Base-by-base conservation (phyloP, 208 protist genomes). In the Crithidia fasciculata region DNA sequence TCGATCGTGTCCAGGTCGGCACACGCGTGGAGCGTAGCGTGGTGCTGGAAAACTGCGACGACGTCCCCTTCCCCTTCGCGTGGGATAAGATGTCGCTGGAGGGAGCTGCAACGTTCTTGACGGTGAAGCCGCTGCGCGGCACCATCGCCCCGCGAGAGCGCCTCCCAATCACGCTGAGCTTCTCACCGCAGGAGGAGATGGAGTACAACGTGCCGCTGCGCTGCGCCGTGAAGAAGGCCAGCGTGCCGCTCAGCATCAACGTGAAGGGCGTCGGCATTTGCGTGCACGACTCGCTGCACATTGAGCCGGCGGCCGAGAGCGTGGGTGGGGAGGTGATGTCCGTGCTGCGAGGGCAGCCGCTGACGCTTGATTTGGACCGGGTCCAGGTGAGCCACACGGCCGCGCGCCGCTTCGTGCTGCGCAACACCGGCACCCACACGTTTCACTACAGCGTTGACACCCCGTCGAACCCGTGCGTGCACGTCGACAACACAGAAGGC, bases 261-360 rank as follows among this genome's bases (percentile, higher is more conserved):
- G 89, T 99, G 39, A 99, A 99, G 83, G 98, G 98, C 53, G 93
- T 98, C 57, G 98, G 97, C 19, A 93, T 98, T 65, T 76, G 74
- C 64, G 90, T 98, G 63, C 96, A 99, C 80, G 92, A 98, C 39
- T 50, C 78, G 15, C 63, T 99, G 7, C 53, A 78, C 3, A 72
- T 99, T 50, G 90, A 95, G 76, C 52, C 76, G 49, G 58, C 67
- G 39, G 83, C 87, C 18, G 76, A 86, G 19, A 62, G 56, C 49
- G 76, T 61, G 37, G 36, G 56, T 10, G 58, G n/a, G 7, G 77
- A 82, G 56, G 81, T 82, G 15, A 53, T 88, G 50, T 15, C 63
- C 10, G 80, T 88, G 45, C 59, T 72, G 43, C 73, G 72, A 15
- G 82, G 76, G 9, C 84, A 91, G 45, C 60, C 65, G 49, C 79